Base-by-base conservation (phyloP, 371 early-diverging fungal species). In the Mucor sp. region DNA sequence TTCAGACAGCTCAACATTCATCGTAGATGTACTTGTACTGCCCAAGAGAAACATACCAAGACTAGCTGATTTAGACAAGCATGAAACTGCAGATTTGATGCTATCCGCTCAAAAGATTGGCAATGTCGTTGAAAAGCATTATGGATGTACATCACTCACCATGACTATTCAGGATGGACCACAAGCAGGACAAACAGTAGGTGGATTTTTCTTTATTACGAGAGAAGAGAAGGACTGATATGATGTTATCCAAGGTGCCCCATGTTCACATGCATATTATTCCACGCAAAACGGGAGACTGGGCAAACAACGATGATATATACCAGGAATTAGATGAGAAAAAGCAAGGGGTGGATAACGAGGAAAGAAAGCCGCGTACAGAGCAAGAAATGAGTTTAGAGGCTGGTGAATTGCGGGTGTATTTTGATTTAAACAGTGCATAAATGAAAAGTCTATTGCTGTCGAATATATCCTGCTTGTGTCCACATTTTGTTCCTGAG, bases 251-350 rank as follows among this genome's bases (percentile, higher is more conserved):
- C 55, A 6, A 63, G 83, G 82, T 90, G 0, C 87, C 92, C 6
- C 99, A 99, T 81, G 94, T 94, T 32, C 99, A 99, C 74, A 82
- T 97, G 63, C 99, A 99, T 78, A 71, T 99, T 43, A 91, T 99
- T 60, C 98, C 99, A 32, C 88, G 98, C 35, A 84, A 78, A 32
- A 68, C 71, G 21, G 92, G 92, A 19, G 97, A 99, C 71, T 97
- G 85, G 82, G 80, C 79, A 7, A 85, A 93, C 66, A 98, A 96
- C 68, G 97, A 98, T 72, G 95, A 95, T 63, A 90, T 97, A 44
- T 96, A 97, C 69, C 78, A 82, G 23, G 95, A 89, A 27, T 84
- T 97, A 41, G 85, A 94, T 28, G 33, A 58, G 28, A 62, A 50
- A 23, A 72, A 75, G 9, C 75, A 71, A n/a, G 81, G 84, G 4